Evolutionary conservation across 306 rosid genomes (phyloP).

Genomic region (Pachyrhizus erosus): DNA sequence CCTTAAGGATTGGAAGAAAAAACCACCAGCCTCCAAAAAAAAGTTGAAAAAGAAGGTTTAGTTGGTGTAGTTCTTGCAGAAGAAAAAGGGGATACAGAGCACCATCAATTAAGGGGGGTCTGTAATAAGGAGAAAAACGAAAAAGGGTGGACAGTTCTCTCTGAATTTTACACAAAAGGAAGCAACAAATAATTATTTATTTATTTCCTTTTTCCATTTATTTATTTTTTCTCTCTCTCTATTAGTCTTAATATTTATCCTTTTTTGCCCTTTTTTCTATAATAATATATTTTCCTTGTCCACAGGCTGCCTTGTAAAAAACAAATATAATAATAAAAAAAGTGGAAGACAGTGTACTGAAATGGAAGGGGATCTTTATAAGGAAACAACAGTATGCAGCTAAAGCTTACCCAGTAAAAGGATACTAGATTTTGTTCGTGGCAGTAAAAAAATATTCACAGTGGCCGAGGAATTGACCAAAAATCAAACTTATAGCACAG

Average conservation of each 20-base stretch:
- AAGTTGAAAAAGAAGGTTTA: slow-evolving; percentile 53
- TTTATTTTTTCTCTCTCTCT: not conserved
- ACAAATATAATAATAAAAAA: not conserved
- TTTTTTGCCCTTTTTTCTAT: not conserved
- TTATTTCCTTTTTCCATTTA: slow-evolving; percentile 16
- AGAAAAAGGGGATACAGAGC: slow-evolving; percentile 64
- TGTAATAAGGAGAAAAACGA: slow-evolving; percentile 50
- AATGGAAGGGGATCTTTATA: slow-evolving; percentile 41
- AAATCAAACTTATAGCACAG: too few relatives aligned
- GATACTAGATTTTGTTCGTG: slow-evolving; percentile 43
- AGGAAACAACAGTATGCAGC: slow-evolving; percentile 45
- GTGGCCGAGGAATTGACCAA: slow-evolving; percentile 20
- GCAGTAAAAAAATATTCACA: slow-evolving; percentile 33
- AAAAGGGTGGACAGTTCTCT: slow-evolving; percentile 51
- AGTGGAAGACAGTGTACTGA: slow-evolving; percentile 38
- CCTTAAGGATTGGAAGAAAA: slow-evolving; percentile 62
- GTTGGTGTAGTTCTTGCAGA: slow-evolving; percentile 61
- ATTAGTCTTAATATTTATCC: slow-evolving; percentile 4
- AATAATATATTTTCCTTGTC: slow-evolving; percentile 8
- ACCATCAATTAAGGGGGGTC: slow-evolving; percentile 58
- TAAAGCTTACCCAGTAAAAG: slow-evolving; percentile 50
- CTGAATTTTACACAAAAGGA: slow-evolving; percentile 42
- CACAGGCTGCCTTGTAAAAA: slow-evolving; percentile 20
- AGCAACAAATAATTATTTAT: not conserved
- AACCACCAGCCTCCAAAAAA: slow-evolving; percentile 23